phyloP scores from a whole-genome alignment of 139 green algal genomes.

The Chlamydomonas eustigma region DNA sequence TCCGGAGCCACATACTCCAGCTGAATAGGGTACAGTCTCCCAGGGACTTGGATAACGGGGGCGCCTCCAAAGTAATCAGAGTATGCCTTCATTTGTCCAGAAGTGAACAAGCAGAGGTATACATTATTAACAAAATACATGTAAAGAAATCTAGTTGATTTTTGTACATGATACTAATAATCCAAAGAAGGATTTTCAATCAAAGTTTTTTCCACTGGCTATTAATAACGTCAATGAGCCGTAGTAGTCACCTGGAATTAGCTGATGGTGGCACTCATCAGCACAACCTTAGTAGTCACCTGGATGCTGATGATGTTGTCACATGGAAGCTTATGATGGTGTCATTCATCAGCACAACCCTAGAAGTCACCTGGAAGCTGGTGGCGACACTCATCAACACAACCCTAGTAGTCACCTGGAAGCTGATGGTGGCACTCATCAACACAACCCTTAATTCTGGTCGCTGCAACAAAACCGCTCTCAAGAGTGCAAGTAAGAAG shows the following conservation, averaged over 20 bases:
- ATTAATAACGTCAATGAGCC: too few species aligned
- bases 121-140: too few species aligned
- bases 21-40: conserved; percentile 40
- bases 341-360: conserved; percentile 88
- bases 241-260: too few species aligned
- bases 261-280: too few species aligned
- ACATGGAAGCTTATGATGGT: too few species aligned
- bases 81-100: conserved; percentile 26
- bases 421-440: conserved; percentile 84
- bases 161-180: too few species aligned
- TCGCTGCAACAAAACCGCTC: conserved; percentile 54
- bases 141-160: too few species aligned
- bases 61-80: conserved; percentile 40
- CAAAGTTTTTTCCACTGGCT: too few species aligned
- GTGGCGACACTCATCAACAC: too few species aligned
- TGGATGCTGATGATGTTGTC: conserved; percentile 59
- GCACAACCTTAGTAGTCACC: conserved; percentile 8
- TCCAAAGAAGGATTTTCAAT: too few species aligned
- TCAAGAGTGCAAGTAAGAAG: conserved; percentile 82
- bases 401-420: conserved; percentile 18
- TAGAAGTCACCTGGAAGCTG: too few species aligned
- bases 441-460: conserved; percentile 75
- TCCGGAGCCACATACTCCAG: conserved; percentile 34
- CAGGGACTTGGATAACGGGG: conserved; percentile 39
- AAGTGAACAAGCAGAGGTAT: too few species aligned